Evolutionary conservation across 176 grass and related monocot species (phyloP).

Genomic region (Zoysia pacifica): DNA sequence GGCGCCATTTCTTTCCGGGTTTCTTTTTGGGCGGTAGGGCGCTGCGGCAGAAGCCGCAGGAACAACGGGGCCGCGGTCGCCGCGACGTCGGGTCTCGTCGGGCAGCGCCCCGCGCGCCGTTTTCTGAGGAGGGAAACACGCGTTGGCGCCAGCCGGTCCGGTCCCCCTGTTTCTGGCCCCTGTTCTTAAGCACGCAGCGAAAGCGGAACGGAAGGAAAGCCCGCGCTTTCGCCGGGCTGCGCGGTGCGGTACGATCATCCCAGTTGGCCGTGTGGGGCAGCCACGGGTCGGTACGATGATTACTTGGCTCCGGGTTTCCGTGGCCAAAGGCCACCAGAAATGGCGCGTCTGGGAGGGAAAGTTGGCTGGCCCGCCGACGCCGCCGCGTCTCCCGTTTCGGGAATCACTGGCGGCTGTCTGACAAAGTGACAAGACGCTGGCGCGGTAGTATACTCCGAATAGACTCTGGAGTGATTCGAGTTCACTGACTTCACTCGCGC

Average conservation of each 20-base stretch:
- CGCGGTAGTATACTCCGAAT: not conserved
- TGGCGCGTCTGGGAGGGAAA: not conserved
- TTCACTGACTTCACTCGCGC: not conserved
- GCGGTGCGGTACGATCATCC: not conserved
- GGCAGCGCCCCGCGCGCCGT: not conserved
- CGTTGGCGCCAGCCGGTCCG: too few relatives aligned
- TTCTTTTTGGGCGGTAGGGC: not conserved
- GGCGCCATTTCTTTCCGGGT: not conserved
- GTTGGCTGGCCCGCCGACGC: too few relatives aligned
- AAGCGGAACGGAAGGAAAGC: not conserved
- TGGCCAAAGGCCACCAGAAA: slow-evolving; percentile 9
- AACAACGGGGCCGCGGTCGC: not conserved
- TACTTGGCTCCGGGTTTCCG: not conserved
- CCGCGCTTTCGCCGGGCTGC: not conserved
- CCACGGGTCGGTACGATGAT: not conserved
- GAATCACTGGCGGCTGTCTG: not conserved
- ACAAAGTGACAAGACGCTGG: not conserved
- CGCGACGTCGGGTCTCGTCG: not conserved
- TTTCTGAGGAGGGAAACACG: not conserved
- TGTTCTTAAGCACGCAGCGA: not conserved
- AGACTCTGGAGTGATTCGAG: not conserved
- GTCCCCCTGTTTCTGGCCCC: not conserved
- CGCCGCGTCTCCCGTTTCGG: not conserved
- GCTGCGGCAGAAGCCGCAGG: slow-evolving; percentile 30
- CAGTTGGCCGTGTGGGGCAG: not conserved